Base-by-base conservation (phyloP, 306 rosid species). In the Dalbergia cultrata region DNA sequence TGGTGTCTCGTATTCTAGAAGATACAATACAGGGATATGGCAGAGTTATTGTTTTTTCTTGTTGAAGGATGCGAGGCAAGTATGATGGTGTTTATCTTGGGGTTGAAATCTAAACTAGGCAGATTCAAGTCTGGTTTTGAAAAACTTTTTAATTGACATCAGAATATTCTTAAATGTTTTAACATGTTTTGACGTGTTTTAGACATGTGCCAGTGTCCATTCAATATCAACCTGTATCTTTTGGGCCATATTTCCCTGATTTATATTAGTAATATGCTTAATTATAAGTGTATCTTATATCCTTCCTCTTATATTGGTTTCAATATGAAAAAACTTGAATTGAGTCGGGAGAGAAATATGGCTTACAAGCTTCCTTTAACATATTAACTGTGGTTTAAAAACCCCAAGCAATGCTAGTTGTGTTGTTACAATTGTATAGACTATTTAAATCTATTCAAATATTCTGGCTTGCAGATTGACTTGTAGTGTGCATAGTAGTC, bases 141-240 rank as follows among this genome's bases (percentile, higher is more conserved):
- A 11, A 8, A 16, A 21, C 34, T 6, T 72, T 17, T 72, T 49
- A 72, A 13, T 44, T 14, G n/a, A 9, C 18, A n/a, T 50, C 26
- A 49, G 16, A 49, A 1, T 70, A 22, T 49, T 33, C 6, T 13
- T 9, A 44, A 47, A 60, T 75, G 17, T 31, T 47, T 63, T 6
- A 19, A 14, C 14, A 37, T 50, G 41, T 52, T 49, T 64, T 50
- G 63, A 58, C 17, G 63, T 64, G 80, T 64, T 76, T 35, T 50
- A 63, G 62, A 26, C 21, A 47, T 52, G 13, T 31, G 19, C 19
- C 43, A n/a, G 5, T 71, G 12, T 54, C 52, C 13, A 54, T 71
- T 41, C 31, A 16, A 14, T 33, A 17, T 72, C 39, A 11, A 35
- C 21, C 64, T 35, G 35, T 33, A 16, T 14, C 18, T 5, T 52